phyloP scores from a whole-genome alignment of 2,329 filamentous ascomycete species.

The Orbilia brochopaga region DNA sequence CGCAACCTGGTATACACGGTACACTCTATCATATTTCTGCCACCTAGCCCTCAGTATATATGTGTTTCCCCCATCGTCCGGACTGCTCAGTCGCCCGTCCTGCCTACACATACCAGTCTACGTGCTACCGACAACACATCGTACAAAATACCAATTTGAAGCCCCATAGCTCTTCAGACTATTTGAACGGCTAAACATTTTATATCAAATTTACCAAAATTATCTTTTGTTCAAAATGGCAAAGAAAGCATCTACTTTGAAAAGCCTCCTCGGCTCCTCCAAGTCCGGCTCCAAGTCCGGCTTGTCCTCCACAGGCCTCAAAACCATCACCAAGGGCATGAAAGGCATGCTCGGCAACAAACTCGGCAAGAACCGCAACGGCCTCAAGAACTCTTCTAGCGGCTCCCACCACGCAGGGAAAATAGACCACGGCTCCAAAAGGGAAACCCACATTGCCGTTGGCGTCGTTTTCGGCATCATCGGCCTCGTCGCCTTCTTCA shows the following conservation, averaged over 20 bases:
- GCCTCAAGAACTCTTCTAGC: neutral
- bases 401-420: neutral
- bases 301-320: neutral
- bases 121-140: too few relatives aligned
- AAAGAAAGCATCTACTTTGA: conserved; percentile 5
- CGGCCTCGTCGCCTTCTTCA: neutral
- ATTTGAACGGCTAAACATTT: too few relatives aligned
- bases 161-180: too few relatives aligned
- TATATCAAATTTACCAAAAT: too few relatives aligned
- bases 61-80: too few relatives aligned
- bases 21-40: too few relatives aligned
- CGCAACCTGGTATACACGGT: too few relatives aligned
- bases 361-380: neutral
- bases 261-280: conserved; percentile 21
- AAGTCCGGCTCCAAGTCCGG: conserved; percentile 8
- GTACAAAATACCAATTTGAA: too few relatives aligned
- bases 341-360: conserved; percentile 4
- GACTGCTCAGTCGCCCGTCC: too few relatives aligned
- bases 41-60: too few relatives aligned
- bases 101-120: too few relatives aligned
- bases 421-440: neutral
- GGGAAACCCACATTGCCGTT: neutral
- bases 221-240: too few relatives aligned
- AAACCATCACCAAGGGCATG: conserved; percentile 5
- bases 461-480: conserved; percentile 11